These are phyloP conservation scores for Aspergillus pseudoglaucus DNA, from an alignment of 2,329 filamentous ascomycete genomes.

Conservation along the genomic window DNA sequence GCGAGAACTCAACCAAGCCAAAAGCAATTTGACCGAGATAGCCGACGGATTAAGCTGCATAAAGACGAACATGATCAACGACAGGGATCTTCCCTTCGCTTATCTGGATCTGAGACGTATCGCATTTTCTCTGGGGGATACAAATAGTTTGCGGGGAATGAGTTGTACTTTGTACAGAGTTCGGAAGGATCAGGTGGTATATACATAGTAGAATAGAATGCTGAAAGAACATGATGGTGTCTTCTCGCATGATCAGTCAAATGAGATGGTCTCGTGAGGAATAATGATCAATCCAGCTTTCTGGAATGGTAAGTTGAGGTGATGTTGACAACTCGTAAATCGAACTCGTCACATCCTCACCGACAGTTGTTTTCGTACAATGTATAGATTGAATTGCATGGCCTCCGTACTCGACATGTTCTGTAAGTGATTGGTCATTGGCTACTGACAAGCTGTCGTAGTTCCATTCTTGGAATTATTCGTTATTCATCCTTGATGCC, in stretches of 20 bases:
- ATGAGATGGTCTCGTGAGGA: no score
- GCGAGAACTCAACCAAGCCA: no score
- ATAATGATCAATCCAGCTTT: no score
- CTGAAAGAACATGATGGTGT: no score
- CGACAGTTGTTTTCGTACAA: slow-evolving; percentile 4
- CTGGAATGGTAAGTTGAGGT: no score
- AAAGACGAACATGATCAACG: slow-evolving; percentile 9
- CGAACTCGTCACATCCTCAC: slow-evolving; percentile 6
- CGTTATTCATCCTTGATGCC: not conserved
- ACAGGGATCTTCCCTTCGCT: slow-evolving; percentile 7
- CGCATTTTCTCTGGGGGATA: no score
- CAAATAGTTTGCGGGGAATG: no score
- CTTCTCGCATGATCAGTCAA: no score
- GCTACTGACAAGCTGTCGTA: not conserved
- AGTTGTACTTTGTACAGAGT: no score
- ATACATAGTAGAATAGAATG: no score
- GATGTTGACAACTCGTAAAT: not conserved
- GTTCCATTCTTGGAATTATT: not conserved
- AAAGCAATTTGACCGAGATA: not conserved
- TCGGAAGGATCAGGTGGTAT: no score
- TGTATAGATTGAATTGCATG: not conserved
- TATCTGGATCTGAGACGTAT: not conserved
- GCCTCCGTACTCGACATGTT: not conserved
- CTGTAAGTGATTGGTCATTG: not conserved
- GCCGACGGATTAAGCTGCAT: slow-evolving; percentile 11